Conservation (phyloP, 2,329 filamentous ascomycete genomes). For the Penicillium vulpinum region DNA sequence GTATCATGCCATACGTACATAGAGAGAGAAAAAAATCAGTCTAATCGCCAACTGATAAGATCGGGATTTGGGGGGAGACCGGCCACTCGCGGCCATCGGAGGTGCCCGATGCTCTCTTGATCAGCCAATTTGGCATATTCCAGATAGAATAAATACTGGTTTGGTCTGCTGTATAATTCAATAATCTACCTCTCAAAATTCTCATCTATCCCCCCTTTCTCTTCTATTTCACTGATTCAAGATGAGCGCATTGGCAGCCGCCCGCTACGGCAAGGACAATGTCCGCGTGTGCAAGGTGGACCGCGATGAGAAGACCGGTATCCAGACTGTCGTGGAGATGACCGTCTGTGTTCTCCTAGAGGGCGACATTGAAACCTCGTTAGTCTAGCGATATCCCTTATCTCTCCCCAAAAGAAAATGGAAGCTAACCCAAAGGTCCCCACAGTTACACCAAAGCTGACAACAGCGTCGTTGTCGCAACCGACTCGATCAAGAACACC, state of each 20-base stretch:
- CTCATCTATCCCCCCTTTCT: not conserved
- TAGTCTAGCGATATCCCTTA: slow-evolving; percentile 36
- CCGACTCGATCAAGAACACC: slow-evolving; percentile 98
- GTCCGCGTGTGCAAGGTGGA: slow-evolving; percentile 96
- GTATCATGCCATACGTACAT: not conserved
- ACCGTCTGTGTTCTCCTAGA: slow-evolving; percentile 90
- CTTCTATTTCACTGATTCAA: slow-evolving; percentile 8
- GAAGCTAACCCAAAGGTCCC: slow-evolving; percentile 4
- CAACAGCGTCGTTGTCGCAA: slow-evolving; percentile 93
- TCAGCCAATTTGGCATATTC: not conserved
- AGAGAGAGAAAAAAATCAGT: not conserved
- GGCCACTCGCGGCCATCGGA: slow-evolving; percentile 40
- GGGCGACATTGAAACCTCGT: slow-evolving; percentile 85
- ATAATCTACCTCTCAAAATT: not conserved
- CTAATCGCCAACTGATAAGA: slow-evolving; percentile 29
- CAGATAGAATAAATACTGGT: slow-evolving; percentile 5
- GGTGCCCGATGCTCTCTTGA: slow-evolving; percentile 33
- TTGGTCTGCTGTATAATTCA: not conserved
- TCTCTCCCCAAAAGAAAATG: not conserved
- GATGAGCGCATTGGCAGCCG: slow-evolving; percentile 44
- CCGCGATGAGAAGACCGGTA: slow-evolving; percentile 70
- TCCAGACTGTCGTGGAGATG: slow-evolving; percentile 90
- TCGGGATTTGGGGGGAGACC: slow-evolving; percentile 24
- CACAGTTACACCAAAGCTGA: slow-evolving; percentile 85
- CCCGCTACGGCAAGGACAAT: slow-evolving; percentile 75